Evolutionary conservation across 768 basidiomycete genomes (phyloP).

Genomic region (Termitomyces sp.): DNA sequence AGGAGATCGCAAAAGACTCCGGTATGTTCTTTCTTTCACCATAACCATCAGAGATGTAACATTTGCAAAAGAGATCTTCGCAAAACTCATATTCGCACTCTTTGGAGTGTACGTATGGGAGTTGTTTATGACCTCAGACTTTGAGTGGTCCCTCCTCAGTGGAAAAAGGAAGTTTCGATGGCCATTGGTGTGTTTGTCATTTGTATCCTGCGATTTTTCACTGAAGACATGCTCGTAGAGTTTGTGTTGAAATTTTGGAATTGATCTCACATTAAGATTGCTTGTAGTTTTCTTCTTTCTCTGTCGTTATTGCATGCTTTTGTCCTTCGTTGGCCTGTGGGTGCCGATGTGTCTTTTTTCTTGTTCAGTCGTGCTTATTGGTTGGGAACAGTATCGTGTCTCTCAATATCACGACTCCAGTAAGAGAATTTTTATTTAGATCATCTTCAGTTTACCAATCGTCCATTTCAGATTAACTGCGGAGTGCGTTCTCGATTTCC

Average conservation of each 20-base stretch:
- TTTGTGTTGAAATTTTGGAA: slow-evolving; percentile 8
- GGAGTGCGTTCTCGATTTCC: slow-evolving; percentile 30
- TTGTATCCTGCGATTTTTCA: neutral
- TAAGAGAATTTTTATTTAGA: slow-evolving; percentile 15
- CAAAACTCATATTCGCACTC: slow-evolving; percentile 53
- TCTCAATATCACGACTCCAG: slow-evolving; percentile 42
- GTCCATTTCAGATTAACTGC: slow-evolving; percentile 48
- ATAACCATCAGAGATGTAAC: neutral
- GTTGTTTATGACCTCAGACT: slow-evolving; percentile 52
- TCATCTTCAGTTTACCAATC: slow-evolving; percentile 8
- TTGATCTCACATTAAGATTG: neutral
- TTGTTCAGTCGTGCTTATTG: neutral
- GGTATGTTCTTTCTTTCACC: slow-evolving; percentile 20
- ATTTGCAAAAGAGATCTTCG: slow-evolving; percentile 43
- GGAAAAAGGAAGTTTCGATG: slow-evolving; percentile 56
- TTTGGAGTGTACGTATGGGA: slow-evolving; percentile 70
- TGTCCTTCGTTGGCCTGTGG: slow-evolving; percentile 59
- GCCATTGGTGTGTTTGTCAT: slow-evolving; percentile 51
- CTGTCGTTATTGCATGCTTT: slow-evolving; percentile 68
- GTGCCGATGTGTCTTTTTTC: slow-evolving; percentile 14
- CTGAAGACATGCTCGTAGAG: slow-evolving; percentile 10
- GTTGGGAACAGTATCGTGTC: slow-evolving; percentile 46
- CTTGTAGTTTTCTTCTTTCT: slow-evolving; percentile 56
- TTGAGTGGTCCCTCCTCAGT: slow-evolving; percentile 62
- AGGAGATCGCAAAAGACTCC: slow-evolving; percentile 36